Base-by-base conservation (phyloP, 805 yeast species). In the Ogataea trehaloabstinens region DNA sequence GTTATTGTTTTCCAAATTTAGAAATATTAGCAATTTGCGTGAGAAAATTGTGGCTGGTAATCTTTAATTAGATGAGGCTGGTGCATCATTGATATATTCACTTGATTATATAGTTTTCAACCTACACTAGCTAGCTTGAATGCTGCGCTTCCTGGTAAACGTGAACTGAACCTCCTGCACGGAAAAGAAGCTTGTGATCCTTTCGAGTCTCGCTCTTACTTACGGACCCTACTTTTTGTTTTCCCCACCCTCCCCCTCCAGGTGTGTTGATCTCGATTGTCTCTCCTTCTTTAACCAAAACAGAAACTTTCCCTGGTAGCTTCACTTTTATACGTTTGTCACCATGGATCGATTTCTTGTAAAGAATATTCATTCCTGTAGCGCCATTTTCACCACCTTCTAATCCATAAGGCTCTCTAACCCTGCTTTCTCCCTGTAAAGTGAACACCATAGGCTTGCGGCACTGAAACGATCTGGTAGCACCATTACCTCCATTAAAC, bases 231-330 rank as follows among this genome's bases (percentile, higher is more conserved):
- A n/a, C n/a, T n/a, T n/a, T n/a, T n/a, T n/a, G n/a, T n/a, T n/a
- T n/a, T n/a, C 95, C 95, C 58, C 69, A 85, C 0, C 89, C 95
- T 30, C 91, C 95, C 20, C 93, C 95, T 31, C 95, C 95, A 2
- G 95, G 95, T 0, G 95, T 85, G 50, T 67, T 61, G 25, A 86
- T 76, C 6, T 79, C 57, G 24, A 86, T 57, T 37, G 83, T 67
- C 48, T 86, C 95, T 3, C 93, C 91, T 3, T 70, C 55, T 11
- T 62, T 50, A 39, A 79, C 68, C 11, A 65, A 53, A 2, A 83
- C 74, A 1, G 85, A 74, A 48, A 80, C 78, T 60, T 82, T 83
- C 16, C 91, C 91, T 66, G 45, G 72, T 77, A 20, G 73, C 62
- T 29, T 61, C 53, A 48, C 69, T 66, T 41, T 60, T 49, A 25